phyloP scores from a whole-genome alignment of 1,139 yeast genomes.

The Saccharomyces hybrid region DNA sequence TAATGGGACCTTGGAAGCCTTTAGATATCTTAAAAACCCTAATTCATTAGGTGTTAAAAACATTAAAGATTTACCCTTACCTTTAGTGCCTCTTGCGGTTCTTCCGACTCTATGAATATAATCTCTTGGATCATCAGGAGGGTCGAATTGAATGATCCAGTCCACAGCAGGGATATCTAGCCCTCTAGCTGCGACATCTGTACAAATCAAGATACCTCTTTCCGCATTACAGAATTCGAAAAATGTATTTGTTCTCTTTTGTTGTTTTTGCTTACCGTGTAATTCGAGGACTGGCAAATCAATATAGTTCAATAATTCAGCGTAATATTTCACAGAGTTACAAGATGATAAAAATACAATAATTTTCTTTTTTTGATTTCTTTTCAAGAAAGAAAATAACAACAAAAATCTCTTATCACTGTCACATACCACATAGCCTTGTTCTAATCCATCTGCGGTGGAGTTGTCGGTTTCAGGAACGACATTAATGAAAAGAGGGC shows the following conservation, averaged over 20 bases:
- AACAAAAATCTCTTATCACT: constrained; percentile 88
- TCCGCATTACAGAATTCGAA: constrained; percentile 96
- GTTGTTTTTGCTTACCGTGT: constrained; percentile 98
- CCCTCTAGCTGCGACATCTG: constrained; percentile 98
- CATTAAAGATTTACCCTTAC: constrained; percentile 91
- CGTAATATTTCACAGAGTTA: constrained; percentile 92
- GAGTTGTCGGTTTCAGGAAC: constrained; percentile 75
- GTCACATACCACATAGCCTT: constrained; percentile 96
- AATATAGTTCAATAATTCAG: constrained; percentile 88
- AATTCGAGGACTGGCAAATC: constrained; percentile 92
- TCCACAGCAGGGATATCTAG: constrained; percentile 95
- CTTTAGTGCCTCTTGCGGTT: constrained; percentile 91
- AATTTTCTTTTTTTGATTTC: constrained; percentile 82
- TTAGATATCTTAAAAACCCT: constrained; percentile 87
- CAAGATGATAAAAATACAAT: constrained; percentile 94
- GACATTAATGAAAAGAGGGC: constrained; percentile 93
- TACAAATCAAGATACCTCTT: constrained; percentile 85
- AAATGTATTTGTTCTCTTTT: constrained; percentile 93
- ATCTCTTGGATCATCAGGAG: constrained; percentile 98
- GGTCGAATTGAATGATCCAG: constrained; percentile 96
- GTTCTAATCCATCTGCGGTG: constrained; percentile 95
- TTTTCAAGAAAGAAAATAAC: constrained; percentile 83
- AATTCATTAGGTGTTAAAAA: constrained; percentile 88
- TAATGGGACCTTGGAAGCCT: constrained; percentile 93
- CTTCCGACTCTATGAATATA: constrained; percentile 97